phyloP scores from a whole-genome alignment of 352 stramenopile genomes.

The Phytopythium chamaehyphon region DNA sequence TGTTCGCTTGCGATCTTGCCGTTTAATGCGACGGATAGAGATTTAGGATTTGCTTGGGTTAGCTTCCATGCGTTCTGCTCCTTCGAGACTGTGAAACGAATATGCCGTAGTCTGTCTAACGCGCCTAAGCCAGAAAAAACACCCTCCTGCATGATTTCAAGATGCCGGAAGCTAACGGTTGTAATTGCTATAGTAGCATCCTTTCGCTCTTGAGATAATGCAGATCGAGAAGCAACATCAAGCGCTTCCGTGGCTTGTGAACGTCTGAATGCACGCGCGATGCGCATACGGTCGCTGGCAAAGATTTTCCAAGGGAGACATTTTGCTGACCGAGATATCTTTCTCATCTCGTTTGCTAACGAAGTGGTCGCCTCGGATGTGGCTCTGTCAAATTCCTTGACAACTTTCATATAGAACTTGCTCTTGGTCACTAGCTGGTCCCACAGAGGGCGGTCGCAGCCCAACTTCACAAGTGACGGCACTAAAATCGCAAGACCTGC shows the following conservation, averaged over 20 bases:
- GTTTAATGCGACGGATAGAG: slow-evolving; percentile 7
- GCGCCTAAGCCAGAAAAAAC: background rate
- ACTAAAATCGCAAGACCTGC: too few relatives aligned
- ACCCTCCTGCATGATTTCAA: slow-evolving; percentile 24
- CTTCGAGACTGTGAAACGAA: background rate
- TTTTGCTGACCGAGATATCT: slow-evolving; percentile 28
- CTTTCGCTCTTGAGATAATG: slow-evolving; percentile 17
- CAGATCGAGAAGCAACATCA: background rate
- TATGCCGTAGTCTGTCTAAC: background rate
- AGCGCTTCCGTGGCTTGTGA: slow-evolving; percentile 8
- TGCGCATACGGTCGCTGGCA: slow-evolving; percentile 42
- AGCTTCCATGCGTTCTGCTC: background rate
- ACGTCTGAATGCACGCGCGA: slow-evolving; percentile 23
- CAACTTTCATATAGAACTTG: background rate
- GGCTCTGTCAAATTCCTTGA: background rate
- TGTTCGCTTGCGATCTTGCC: slow-evolving; percentile 4
- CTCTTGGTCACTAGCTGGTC: too few relatives aligned
- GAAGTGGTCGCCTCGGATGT: background rate
- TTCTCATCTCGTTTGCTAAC: background rate
- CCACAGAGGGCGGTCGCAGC: too few relatives aligned
- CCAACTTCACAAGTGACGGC: too few relatives aligned
- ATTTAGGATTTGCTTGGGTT: background rate
- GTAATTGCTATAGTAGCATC: slow-evolving; percentile 18
- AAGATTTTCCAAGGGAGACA: slow-evolving; percentile 60
- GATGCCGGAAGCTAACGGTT: slow-evolving; percentile 14